Evolutionary conservation across 169 alveolate genomes (phyloP).

Genomic region (Eimeria zaria): DNA sequence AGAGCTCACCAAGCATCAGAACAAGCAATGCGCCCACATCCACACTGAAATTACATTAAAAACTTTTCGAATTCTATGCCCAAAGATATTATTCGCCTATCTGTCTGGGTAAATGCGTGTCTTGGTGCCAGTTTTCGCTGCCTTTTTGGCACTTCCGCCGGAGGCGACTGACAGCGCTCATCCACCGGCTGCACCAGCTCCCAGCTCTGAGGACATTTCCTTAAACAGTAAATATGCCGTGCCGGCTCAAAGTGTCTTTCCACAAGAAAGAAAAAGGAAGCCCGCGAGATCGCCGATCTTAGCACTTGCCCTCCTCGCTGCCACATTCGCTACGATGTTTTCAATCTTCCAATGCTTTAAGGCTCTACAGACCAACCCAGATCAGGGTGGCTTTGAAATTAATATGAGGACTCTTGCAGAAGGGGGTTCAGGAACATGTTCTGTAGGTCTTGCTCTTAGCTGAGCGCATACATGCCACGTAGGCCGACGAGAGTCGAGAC

Average conservation of each 20-base stretch:
- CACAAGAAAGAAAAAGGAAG: background rate
- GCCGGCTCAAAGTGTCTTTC: background rate
- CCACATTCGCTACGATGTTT: background rate
- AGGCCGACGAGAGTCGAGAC: background rate
- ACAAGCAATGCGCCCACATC: background rate
- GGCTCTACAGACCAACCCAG: background rate
- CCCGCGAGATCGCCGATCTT: background rate
- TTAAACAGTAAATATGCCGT: background rate
- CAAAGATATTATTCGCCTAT: background rate
- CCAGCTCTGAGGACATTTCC: background rate
- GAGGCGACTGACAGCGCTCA: background rate
- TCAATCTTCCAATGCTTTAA: background rate
- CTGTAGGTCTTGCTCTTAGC: background rate
- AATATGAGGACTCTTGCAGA: background rate
- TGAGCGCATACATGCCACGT: background rate
- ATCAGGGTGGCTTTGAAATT: too few species aligned
- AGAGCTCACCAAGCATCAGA: background rate
- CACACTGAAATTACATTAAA: background rate
- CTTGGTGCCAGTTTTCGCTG: background rate
- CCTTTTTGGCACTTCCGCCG: background rate
- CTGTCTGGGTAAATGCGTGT: background rate
- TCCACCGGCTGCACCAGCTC: too few species aligned
- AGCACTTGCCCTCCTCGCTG: background rate
- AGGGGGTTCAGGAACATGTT: background rate
- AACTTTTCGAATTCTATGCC: background rate